phyloP scores from a whole-genome alignment of 1,284 basidiomycete species.

The Tranzscheliella williamsii region DNA sequence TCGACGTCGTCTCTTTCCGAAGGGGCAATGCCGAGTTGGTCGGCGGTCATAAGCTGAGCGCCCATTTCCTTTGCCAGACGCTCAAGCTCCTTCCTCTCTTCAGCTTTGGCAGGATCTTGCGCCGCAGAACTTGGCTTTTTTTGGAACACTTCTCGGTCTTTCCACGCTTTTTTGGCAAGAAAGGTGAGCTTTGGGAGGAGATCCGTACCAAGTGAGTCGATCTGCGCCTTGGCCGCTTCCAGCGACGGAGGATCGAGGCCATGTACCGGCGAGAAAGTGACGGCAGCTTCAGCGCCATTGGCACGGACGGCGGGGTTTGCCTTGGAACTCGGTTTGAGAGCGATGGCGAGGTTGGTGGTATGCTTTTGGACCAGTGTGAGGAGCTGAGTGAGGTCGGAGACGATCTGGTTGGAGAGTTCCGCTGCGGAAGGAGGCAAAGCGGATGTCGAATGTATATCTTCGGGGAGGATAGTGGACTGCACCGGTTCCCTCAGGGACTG shows the following conservation, averaged over 20 bases:
- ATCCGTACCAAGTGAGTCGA: slow-evolving; percentile 42
- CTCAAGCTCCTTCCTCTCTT: slow-evolving; percentile 30
- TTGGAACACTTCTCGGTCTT: slow-evolving; percentile 39
- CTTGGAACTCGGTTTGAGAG: slow-evolving; percentile 36
- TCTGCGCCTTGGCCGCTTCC: slow-evolving; percentile 37
- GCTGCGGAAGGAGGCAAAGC: slow-evolving; percentile 14
- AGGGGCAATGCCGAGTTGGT: slow-evolving; percentile 26
- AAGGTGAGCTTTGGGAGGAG: slow-evolving; percentile 49
- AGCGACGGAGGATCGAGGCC: slow-evolving; percentile 43
- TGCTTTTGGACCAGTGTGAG: slow-evolving; percentile 42
- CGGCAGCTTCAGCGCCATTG: neutral
- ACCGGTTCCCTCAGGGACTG: slow-evolving; percentile 40
- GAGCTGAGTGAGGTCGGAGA: slow-evolving; percentile 31
- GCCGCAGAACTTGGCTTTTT: slow-evolving; percentile 6
- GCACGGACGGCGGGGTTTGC: neutral
- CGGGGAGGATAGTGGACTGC: slow-evolving; percentile 22
- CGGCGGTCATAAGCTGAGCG: slow-evolving; percentile 42
- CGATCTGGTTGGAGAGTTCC: slow-evolving; percentile 37
- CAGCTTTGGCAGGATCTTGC: slow-evolving; percentile 13
- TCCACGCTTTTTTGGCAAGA: slow-evolving; percentile 47
- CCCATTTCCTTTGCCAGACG: slow-evolving; percentile 38
- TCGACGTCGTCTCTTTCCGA: slow-evolving; percentile 20
- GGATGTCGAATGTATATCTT: neutral
- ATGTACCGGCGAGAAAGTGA: slow-evolving; percentile 26
- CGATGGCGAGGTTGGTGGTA: slow-evolving; percentile 40